A percentile compares a stretch with the other conserved stretches of the same genome.
Conservation (phyloP, 805 yeast species). For the Yamadazyma olivae region DNA sequence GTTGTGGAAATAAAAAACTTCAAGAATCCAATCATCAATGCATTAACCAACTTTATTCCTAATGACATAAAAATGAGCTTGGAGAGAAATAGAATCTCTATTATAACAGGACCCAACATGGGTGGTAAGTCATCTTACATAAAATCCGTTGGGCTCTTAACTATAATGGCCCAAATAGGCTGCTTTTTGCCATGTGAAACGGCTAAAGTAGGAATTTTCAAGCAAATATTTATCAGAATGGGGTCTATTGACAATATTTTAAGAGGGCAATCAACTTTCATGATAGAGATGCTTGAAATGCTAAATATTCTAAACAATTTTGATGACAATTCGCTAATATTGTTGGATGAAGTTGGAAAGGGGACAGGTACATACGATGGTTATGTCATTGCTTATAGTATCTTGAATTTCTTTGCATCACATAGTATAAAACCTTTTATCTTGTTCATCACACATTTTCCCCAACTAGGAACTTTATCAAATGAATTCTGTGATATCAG, state of each 20-base stretch:
- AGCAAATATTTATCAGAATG: conserved; percentile 76
- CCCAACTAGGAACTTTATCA: conserved; percentile 56
- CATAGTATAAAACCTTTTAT: conserved; percentile 47
- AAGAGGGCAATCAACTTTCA: conserved; percentile 77
- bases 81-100: conserved; percentile 46
- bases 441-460: conserved; percentile 83
- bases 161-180: conserved; percentile 76
- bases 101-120: conserved; percentile 86
- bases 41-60: conserved; percentile 53
- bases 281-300: conserved; percentile 72
- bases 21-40: conserved; percentile 67
- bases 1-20: conserved; percentile 52
- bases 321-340: conserved; percentile 55
- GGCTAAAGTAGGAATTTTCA: conserved; percentile 66
- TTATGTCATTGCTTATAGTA: conserved; percentile 72
- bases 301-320: conserved; percentile 51
- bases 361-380: conserved; percentile 79
- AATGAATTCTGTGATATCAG: conserved; percentile 37
- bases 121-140: conserved; percentile 84
- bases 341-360: conserved; percentile 77
- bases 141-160: conserved; percentile 66
- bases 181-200: conserved; percentile 66
- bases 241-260: conserved; percentile 81
- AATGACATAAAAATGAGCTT: conserved; percentile 56
- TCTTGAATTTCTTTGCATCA: conserved; percentile 55